Evolutionary conservation across 768 basidiomycete genomes (phyloP).

Genomic region (Russula sp.): DNA sequence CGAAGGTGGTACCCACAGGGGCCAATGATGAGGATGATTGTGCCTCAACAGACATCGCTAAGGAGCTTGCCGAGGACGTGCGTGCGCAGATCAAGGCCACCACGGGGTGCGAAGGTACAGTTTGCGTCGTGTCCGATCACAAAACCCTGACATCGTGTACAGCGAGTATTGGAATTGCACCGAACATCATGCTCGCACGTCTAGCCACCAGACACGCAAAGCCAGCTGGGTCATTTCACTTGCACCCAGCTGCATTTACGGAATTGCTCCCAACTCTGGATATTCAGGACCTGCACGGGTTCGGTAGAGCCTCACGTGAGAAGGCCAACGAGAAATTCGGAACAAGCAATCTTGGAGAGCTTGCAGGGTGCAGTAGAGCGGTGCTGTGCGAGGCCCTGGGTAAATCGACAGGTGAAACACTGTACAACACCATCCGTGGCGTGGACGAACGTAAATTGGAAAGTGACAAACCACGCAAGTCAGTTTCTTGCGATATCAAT

Average conservation of each 20-base stretch:
- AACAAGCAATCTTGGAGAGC: slow-evolving; percentile 63
- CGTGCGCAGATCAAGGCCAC: slow-evolving; percentile 68
- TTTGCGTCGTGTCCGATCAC: slow-evolving; percentile 7
- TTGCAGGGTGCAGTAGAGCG: slow-evolving; percentile 59
- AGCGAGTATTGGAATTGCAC: slow-evolving; percentile 91
- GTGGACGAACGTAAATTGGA: slow-evolving; percentile 78
- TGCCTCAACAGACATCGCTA: slow-evolving; percentile 53
- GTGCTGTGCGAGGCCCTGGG: slow-evolving; percentile 73
- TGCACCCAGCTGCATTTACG: slow-evolving; percentile 51
- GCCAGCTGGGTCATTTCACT: slow-evolving; percentile 82
- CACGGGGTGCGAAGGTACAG: slow-evolving; percentile 83
- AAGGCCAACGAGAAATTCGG: slow-evolving; percentile 83
- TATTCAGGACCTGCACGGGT: slow-evolving; percentile 82
- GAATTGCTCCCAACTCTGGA: slow-evolving; percentile 62
- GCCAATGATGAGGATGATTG: slow-evolving; percentile 36
- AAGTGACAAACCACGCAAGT: slow-evolving; percentile 82
- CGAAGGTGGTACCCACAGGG: slow-evolving; percentile 26
- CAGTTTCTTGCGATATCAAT: slow-evolving; percentile 93
- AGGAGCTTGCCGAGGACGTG: slow-evolving; percentile 77
- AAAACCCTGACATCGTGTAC: slow-evolving; percentile 6
- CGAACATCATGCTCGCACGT: slow-evolving; percentile 90
- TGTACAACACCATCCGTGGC: slow-evolving; percentile 82
- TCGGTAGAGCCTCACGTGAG: slow-evolving; percentile 69
- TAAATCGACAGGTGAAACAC: slow-evolving; percentile 73
- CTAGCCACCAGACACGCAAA: slow-evolving; percentile 90